These are phyloP conservation scores for Termitomyces sp. DNA, from an alignment of 768 basidiomycete genomes.

Conservation along the genomic window DNA sequence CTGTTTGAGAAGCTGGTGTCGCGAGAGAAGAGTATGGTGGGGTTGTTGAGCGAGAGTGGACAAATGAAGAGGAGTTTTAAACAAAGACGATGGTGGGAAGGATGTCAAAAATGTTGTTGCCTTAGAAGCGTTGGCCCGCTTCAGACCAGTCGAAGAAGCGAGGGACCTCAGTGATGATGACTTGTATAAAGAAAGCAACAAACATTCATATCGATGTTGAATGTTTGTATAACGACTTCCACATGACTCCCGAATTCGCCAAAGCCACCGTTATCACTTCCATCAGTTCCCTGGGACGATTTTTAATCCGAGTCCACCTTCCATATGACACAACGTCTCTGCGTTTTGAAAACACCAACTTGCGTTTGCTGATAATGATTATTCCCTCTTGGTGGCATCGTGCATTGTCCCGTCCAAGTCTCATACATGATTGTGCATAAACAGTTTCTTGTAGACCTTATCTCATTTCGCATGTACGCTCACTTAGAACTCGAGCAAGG, in stretches of 20 bases:
- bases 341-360: too few species aligned
- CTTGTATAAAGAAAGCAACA: slow-evolving; percentile 25
- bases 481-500: too few species aligned
- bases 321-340: slow-evolving; percentile 90
- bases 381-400: too few species aligned
- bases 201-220: background rate
- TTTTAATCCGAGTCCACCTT: slow-evolving; percentile 63
- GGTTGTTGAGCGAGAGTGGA: slow-evolving; percentile 22
- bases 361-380: too few species aligned
- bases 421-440: too few species aligned
- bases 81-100: slow-evolving; percentile 15
- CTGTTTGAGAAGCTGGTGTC: too few species aligned
- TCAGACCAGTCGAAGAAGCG: slow-evolving; percentile 71
- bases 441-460: too few species aligned
- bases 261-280: slow-evolving; percentile 24
- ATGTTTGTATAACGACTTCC: slow-evolving; percentile 27
- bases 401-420: too few species aligned
- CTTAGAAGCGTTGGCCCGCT: slow-evolving; percentile 34
- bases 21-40: slow-evolving; percentile 38
- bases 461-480: too few species aligned
- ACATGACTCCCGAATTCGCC: slow-evolving; percentile 78
- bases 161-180: slow-evolving; percentile 71
- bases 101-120: slow-evolving; percentile 7
- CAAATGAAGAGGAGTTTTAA: slow-evolving; percentile 19
- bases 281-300: slow-evolving; percentile 42